phyloP scores from a whole-genome alignment of 768 basidiomycete species.

The Leccinum subgranulosum region DNA sequence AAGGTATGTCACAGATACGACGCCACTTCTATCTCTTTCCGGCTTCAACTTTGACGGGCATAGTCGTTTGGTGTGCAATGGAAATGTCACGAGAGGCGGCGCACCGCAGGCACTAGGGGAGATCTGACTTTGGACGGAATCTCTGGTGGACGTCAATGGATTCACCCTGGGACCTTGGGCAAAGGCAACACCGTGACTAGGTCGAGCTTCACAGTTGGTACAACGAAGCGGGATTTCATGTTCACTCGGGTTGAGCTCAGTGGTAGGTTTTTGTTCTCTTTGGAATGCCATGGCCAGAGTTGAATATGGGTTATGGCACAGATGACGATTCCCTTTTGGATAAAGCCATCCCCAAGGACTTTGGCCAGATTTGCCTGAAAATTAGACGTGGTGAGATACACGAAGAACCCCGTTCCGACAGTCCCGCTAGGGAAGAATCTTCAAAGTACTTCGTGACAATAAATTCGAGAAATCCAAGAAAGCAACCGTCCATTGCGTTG shows the following conservation, averaged over 20 bases:
- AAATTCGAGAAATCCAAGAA: slow-evolving; percentile 22
- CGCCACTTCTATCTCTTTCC: not conserved
- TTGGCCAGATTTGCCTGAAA: slow-evolving; percentile 15
- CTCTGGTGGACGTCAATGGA: not conserved
- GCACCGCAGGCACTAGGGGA: not conserved
- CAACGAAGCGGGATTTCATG: not conserved
- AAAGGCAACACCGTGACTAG: not conserved
- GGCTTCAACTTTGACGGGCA: not conserved
- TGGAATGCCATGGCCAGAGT: not conserved
- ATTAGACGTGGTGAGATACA: not conserved
- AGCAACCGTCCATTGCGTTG: slow-evolving; percentile 15
- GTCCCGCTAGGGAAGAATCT: fast-evolving
- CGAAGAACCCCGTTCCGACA: not conserved
- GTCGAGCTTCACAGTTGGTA: not conserved
- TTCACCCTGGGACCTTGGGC: not conserved
- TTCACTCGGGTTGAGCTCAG: not conserved
- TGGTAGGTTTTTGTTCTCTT: not conserved
- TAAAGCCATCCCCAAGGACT: not conserved
- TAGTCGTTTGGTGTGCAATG: not conserved
- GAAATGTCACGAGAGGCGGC: not conserved
- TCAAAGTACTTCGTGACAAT: not conserved
- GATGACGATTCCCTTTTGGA: slow-evolving; percentile 21
- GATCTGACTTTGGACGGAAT: not conserved
- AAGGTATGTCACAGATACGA: not conserved
- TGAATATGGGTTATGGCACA: not conserved